Evolutionary conservation across 2,329 filamentous ascomycete genomes (phyloP).

Genomic region (Paramyrothecium sp.): DNA sequence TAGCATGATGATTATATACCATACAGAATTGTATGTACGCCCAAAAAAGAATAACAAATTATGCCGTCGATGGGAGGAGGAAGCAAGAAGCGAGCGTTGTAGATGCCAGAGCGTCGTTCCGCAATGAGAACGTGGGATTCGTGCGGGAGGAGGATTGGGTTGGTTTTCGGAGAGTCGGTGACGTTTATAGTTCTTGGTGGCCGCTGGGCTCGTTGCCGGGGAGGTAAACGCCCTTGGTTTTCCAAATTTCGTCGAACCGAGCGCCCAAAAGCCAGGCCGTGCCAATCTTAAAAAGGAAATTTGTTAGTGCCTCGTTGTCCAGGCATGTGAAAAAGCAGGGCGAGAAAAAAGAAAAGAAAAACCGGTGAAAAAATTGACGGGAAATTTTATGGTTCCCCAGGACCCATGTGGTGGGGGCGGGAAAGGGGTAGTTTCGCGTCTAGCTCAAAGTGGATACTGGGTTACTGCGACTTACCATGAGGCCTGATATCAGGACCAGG

Average conservation of each 20-base stretch:
- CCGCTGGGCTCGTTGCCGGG: slow-evolving; percentile 18
- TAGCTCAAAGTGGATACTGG: neutral
- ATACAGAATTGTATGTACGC: neutral
- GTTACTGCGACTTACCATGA: slow-evolving; percentile 69
- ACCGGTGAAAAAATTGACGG: neutral
- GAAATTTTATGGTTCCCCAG: no score
- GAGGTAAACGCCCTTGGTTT: slow-evolving; percentile 20
- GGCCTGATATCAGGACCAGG: slow-evolving; percentile 66
- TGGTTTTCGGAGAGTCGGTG: neutral
- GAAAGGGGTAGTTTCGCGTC: neutral
- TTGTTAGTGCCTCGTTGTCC: neutral
- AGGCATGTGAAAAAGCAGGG: neutral
- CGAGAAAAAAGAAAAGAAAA: slow-evolving; percentile 4
- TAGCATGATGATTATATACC: neutral
- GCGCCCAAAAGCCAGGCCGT: slow-evolving; percentile 79
- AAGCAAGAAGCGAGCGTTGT: neutral
- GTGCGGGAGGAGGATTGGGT: neutral
- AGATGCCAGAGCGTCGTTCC: neutral
- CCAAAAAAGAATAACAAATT: no score
- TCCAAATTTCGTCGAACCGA: slow-evolving; percentile 62
- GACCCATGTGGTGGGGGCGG: neutral
- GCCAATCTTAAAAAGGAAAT: slow-evolving; percentile 57
- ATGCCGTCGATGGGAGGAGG: neutral
- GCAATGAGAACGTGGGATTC: neutral
- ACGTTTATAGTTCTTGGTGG: slow-evolving; percentile 35